phyloP scores from a whole-genome alignment of 2,329 filamentous ascomycete species.

The Ophiostoma ips region DNA sequence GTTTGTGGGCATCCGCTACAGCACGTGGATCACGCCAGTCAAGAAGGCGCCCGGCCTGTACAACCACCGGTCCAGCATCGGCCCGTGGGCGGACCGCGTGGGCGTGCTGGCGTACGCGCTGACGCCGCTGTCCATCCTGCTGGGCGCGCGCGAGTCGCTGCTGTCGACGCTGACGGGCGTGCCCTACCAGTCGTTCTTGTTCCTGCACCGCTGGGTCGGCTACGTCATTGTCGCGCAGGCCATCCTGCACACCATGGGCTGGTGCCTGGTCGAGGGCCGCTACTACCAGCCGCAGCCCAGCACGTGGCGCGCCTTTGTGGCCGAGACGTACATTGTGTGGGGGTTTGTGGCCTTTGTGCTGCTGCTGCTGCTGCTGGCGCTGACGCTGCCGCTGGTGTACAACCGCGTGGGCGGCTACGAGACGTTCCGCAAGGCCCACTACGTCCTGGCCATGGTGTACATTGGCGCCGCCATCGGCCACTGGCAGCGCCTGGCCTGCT shows the following conservation, averaged over 20 bases:
- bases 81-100: slow-evolving; percentile 54
- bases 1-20: slow-evolving; percentile 55
- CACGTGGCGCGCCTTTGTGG: slow-evolving; percentile 41
- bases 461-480: slow-evolving; percentile 65
- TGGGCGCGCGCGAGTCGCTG: slow-evolving; percentile 56
- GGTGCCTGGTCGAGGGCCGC: slow-evolving; percentile 28
- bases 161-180: slow-evolving; percentile 57
- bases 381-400: slow-evolving; percentile 31
- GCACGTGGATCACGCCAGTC: slow-evolving; percentile 56
- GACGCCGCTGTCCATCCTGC: slow-evolving; percentile 53
- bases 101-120: slow-evolving; percentile 61
- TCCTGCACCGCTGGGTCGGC: slow-evolving; percentile 63
- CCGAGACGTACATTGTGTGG: slow-evolving; percentile 57
- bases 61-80: slow-evolving; percentile 52
- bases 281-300: slow-evolving; percentile 33
- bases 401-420: slow-evolving; percentile 55
- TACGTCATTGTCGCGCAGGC: slow-evolving; percentile 59
- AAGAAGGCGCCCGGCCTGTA: slow-evolving; percentile 37
- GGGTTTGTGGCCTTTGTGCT: slow-evolving; percentile 55
- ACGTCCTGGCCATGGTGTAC: slow-evolving; percentile 59
- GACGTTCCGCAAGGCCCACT: slow-evolving; percentile 62
- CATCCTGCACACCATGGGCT: slow-evolving; percentile 54
- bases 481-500: slow-evolving; percentile 54
- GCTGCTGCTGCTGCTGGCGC: slow-evolving; percentile 43
- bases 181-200: slow-evolving; percentile 65